Base-by-base conservation (phyloP, 2,329 filamentous ascomycete genomes). In the Colletotrichum australisinense region DNA sequence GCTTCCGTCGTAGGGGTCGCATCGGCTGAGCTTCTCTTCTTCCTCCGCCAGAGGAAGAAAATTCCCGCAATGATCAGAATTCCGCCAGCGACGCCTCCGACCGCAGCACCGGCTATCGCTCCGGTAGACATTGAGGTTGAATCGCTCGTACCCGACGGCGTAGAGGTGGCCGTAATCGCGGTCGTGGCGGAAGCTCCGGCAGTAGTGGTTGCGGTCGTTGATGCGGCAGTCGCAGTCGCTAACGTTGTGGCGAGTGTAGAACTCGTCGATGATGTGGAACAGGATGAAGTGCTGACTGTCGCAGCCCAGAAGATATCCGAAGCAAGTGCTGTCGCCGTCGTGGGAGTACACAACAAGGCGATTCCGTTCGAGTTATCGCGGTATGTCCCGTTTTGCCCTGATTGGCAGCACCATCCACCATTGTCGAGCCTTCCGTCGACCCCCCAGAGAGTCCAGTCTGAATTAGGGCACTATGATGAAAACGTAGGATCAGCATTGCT, bases 331-430 rank as follows among this genome's bases (percentile, higher is more conserved):
- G 58, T 57, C 2, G 46, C 49, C 12, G 49, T 64, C 32, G 59
- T n/a, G 8, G 58, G n/a, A 11, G 67, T 64, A 60, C 67, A 69
- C 5, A 69, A 24, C 1, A 69, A 26, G 8, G 67, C 46, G 24
- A 63, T 69, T 2, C 58, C 67, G n/a, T 46, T 55, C 19, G 9
- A 26, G 26, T 32, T 22, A 19, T 57, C 59, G 4, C 67, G 67
- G 24, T 69, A 69, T 5, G 59, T 55, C 14, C 67, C 67, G 24
- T 63, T 69, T 28, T 42, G 46, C 9, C 67, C 59, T 19, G 24
- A 16, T 58, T 35, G 55, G 26, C 67, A 69, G 16, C 67, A 69
- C 67, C 67, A 69, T 1, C 67, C 67, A 14, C 67, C 67, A 1
- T 56, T 63, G 28, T 64, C 59, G 12, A 69, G 26, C 24, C n/a